Base-by-base conservation (phyloP, 257 asterid genomes). In the Primulina tabacum region DNA sequence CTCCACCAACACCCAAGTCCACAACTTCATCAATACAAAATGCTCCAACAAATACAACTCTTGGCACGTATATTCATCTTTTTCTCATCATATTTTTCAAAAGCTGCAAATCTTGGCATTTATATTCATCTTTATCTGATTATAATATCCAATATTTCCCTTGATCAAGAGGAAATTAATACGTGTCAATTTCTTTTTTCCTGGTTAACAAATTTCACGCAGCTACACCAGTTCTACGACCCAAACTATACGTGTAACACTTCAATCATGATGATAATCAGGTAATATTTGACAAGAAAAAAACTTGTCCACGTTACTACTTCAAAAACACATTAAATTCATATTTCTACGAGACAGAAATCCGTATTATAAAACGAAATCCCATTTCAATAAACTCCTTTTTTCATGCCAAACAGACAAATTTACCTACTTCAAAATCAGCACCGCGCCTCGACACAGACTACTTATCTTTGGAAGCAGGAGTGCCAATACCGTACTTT, bases 401-500 rank as follows among this genome's bases (percentile, higher is more conserved):
- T 3, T 17, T 35, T 64, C 40, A 52, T 52, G 50, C 21, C 38
- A 58, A 28, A 9, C 10, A 63, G 20, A 56, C 16, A 47, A 8
- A 7, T 4, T 30, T 0, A 12, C 10, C 14, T 5, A 2, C 12
- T 16, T 10, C 65, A 9, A 8, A 71, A 65, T 33, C 30, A 7
- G 26, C 18, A 20, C 43, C 6, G 69, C 67, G 69, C 67, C 40
- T 5, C 3, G 71, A 17, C 56, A 24, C 58, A n/a, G n/a, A 47
- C 75, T 74, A 90, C 84, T 81, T 85, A 79, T 86, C 98, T 84
- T 81, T 84, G 50, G 88, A 57, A 18, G 77, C 78, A 26, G 88
- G 88, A 35, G 87, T 82, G 1, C 66, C 72, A 55, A 92, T 74
- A 2, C 97, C 98, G 40, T 92, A 88, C 81, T 84, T 92, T 78